Evolutionary conservation across 2,329 filamentous ascomycete species (phyloP).

Genomic region (Cordyceps tenuipes): DNA sequence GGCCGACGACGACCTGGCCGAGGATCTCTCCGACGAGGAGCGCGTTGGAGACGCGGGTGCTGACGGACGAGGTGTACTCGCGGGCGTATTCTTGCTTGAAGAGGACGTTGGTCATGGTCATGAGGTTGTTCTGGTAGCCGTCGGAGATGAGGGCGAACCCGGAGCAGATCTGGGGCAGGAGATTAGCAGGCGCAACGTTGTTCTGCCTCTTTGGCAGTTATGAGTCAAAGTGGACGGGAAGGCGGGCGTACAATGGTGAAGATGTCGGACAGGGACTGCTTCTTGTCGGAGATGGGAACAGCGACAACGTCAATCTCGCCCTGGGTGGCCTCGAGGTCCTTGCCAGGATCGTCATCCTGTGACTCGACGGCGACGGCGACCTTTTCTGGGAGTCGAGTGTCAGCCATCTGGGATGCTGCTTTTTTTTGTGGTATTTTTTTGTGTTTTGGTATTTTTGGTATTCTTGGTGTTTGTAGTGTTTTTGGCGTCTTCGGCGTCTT

Average conservation of each 20-base stretch:
- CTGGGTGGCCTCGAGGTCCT: background rate
- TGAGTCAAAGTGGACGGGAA: too few species aligned
- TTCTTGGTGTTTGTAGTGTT: too few species aligned
- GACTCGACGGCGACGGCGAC: background rate
- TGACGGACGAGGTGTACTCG: constrained; percentile 28
- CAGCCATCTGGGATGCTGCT: background rate
- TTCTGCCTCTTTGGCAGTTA: background rate
- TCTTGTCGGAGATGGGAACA: constrained; percentile 2
- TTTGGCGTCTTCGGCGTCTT: too few species aligned
- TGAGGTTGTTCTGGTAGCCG: constrained; percentile 30
- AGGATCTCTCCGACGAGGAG: constrained; percentile 35
- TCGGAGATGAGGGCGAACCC: constrained; percentile 28
- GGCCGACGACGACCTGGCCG: constrained; percentile 30
- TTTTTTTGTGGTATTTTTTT: background rate
- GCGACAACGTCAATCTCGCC: background rate
- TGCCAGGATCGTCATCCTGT: background rate
- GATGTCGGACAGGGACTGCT: constrained; percentile 19
- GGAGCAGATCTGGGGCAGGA: constrained; percentile 18
- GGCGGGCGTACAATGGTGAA: constrained; percentile 19
- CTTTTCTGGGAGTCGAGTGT: background rate
- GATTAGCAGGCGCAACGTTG: background rate
- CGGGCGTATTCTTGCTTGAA: constrained; percentile 25
- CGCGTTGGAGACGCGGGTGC: constrained; percentile 33
- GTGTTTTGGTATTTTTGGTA: too few species aligned
- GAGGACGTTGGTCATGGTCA: constrained; percentile 26